Percentiles rank a stretch among this genome's conserved stretches.
phyloP scores from a whole-genome alignment of 148 eudicot species.

The Vaccinium corymbosum region DNA sequence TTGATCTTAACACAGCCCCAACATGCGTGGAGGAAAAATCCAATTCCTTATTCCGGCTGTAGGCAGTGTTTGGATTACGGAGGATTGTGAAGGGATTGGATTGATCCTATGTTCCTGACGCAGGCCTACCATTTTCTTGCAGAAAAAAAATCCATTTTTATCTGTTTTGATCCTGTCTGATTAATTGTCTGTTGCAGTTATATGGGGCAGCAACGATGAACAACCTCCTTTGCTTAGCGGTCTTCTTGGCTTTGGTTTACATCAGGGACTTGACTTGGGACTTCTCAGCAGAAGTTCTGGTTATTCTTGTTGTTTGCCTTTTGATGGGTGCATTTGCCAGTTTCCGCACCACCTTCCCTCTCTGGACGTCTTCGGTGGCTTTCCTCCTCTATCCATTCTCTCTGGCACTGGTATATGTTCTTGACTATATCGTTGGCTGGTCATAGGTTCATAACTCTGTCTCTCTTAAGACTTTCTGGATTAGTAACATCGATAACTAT shows the following conservation, averaged over 20 bases:
- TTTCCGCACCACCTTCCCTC: constrained; percentile 44
- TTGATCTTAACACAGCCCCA: neutral
- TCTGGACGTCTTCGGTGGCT: constrained; percentile 43
- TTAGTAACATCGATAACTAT: neutral
- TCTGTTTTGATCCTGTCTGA: neutral
- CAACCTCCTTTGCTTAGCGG: constrained; percentile 39
- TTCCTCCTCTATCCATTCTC: constrained; percentile 44
- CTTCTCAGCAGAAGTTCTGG: constrained; percentile 46
- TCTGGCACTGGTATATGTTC: constrained; percentile 38
- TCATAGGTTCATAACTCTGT: constrained; percentile 12
- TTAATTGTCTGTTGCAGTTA: constrained; percentile 27
- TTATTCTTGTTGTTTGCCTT: constrained; percentile 45
- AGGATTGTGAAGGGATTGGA: neutral
- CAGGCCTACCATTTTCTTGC: neutral
- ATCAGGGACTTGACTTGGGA: constrained; percentile 42
- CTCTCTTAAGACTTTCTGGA: neutral
- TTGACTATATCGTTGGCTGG: constrained; percentile 32
- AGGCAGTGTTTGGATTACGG: neutral
- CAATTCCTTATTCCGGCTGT: neutral
- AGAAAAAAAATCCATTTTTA: too few species aligned
- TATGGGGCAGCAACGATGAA: constrained; percentile 54
- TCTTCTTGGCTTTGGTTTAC: constrained; percentile 39
- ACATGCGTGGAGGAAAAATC: neutral
- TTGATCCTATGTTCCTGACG: neutral
- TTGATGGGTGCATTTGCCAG: constrained; percentile 41